Conservation (phyloP, 1,139 yeast species). For the Suhomyces terraborum region DNA sequence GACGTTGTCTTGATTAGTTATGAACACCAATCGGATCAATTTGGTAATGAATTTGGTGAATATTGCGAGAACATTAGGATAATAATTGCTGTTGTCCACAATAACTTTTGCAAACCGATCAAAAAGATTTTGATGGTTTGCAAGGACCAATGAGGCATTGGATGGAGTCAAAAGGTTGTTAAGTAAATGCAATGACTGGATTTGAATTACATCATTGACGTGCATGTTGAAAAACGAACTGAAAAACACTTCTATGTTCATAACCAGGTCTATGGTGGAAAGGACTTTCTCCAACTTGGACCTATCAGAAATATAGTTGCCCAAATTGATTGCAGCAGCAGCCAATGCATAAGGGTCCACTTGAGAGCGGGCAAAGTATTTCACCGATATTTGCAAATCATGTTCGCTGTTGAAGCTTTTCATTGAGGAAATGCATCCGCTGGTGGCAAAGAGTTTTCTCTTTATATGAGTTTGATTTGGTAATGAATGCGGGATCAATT, state of each 20-base stretch:
- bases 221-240: constrained; percentile 23
- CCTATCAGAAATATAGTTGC: constrained; percentile 34
- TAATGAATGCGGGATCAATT: constrained; percentile 9
- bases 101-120: constrained; percentile 30
- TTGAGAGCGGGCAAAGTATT: constrained; percentile 3
- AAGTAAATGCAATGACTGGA: constrained; percentile 42
- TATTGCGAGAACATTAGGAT: constrained; percentile 34
- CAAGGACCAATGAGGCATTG: constrained; percentile 16
- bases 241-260: constrained; percentile 22
- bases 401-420: constrained; percentile 22
- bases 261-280: constrained; percentile 14
- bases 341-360: constrained; percentile 33
- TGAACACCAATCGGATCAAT: constrained; percentile 23
- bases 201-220: constrained; percentile 41
- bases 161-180: constrained; percentile 28
- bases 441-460: constrained; percentile 37
- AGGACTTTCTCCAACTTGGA: constrained; percentile 22
- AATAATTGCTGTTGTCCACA: constrained; percentile 40
- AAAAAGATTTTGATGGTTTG: constrained; percentile 18
- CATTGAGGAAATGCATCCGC: constrained; percentile 41
- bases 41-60: constrained; percentile 36
- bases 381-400: constrained; percentile 17
- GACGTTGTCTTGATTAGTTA: constrained; percentile 14
- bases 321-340: constrained; percentile 35
- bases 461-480: constrained; percentile 19